Conservation (phyloP, 2,329 filamentous ascomycete species). For the Curvularia sp. region DNA sequence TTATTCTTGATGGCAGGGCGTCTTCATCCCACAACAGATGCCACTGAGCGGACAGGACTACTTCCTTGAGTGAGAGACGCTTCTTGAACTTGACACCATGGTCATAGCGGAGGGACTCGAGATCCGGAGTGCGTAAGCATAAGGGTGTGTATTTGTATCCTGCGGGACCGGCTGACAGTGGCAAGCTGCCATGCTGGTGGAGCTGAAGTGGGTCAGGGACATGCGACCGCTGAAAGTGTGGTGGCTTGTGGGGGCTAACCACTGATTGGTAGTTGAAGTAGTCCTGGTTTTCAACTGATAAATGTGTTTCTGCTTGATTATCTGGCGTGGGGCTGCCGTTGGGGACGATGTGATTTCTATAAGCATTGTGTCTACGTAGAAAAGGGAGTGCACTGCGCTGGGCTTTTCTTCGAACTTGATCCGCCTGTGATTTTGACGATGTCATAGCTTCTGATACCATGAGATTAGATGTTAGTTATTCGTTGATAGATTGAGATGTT, state of each 20-base stretch:
- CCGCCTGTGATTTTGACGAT: background rate
- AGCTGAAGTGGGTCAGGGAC: background rate
- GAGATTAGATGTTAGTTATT: background rate
- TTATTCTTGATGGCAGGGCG: background rate
- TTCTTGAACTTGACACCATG: slow-evolving; percentile 3
- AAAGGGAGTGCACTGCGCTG: background rate
- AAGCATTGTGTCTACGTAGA: background rate
- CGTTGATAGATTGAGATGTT: background rate
- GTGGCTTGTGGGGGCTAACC: no score
- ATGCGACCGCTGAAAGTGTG: background rate
- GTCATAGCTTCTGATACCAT: background rate
- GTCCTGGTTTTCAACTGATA: background rate
- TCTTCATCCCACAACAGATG: slow-evolving; percentile 8
- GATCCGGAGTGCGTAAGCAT: background rate
- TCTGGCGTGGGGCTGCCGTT: background rate
- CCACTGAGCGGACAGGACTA: slow-evolving; percentile 1
- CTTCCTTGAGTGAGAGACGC: background rate
- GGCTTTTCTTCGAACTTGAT: background rate
- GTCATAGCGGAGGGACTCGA: slow-evolving; percentile 14
- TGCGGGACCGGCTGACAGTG: slow-evolving; percentile 7
- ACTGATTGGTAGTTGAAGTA: background rate
- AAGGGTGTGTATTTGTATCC: slow-evolving; percentile 10
- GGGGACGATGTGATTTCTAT: background rate
- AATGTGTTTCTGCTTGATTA: background rate
- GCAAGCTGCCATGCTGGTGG: background rate